Conservation (phyloP, 2,329 filamentous ascomycete species). For the Triangularia verruculosa region DNA sequence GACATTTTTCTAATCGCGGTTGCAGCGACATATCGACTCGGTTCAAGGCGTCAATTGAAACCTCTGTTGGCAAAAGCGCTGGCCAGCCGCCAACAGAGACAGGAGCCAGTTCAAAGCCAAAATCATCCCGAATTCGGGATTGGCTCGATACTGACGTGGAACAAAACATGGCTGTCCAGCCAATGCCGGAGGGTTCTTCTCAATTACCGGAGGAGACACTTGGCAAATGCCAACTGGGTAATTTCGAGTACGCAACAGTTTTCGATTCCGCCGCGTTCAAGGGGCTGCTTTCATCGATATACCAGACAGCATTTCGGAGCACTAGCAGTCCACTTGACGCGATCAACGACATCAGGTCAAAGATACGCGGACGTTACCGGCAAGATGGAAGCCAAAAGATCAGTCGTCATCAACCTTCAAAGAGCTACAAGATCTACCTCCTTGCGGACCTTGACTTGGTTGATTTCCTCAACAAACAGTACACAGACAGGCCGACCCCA, state of each 20-base stretch:
- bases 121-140: not conserved
- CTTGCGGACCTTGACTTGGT: not conserved
- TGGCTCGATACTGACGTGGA: not conserved
- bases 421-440: not conserved
- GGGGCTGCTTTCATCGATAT: not conserved
- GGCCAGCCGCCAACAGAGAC: not conserved
- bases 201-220: not conserved
- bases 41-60: not conserved
- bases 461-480: not conserved
- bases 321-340: not conserved
- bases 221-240: not conserved
- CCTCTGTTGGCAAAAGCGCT: not conserved
- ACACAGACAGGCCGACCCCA: not conserved
- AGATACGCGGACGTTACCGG: not conserved
- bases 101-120: not conserved
- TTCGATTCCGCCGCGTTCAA: not conserved
- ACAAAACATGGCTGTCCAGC: not conserved
- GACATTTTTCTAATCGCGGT: not conserved
- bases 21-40: not conserved
- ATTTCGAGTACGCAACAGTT: not conserved
- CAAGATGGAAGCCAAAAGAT: not conserved
- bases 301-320: not conserved
- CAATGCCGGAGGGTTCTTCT: not conserved
- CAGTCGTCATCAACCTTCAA: not conserved
- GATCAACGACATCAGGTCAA: not conserved